Base-by-base conservation (phyloP, 2,329 filamentous ascomycete species). In the Zalaria obscura region DNA sequence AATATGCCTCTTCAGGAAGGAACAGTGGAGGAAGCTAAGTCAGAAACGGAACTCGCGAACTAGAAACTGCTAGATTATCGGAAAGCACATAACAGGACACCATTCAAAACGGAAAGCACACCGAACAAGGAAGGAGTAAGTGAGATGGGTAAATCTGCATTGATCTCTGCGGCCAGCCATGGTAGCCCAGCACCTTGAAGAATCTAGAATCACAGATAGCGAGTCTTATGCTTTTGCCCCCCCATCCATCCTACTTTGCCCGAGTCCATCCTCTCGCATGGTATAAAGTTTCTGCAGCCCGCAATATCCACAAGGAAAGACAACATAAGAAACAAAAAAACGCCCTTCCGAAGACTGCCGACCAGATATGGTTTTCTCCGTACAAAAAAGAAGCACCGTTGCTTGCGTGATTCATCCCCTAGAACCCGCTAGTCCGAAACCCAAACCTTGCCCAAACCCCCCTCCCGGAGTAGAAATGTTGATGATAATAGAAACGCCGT, bases 121-220 rank as follows among this genome's bases (percentile, higher is more conserved):
- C 18, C 18, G 18, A 18, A 18, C 18, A 18, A 18, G 18, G 18
- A 18, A 18, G 18, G 18, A 18, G 18, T 18, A 18, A 18, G 18
- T 18, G 18, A 18, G 18, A 18, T 48, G 45, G 45, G 47, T 48
- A 44, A 48, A 45, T 45, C 47, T 49, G 45, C 39, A 45, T 49
- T 47, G 18, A 31, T 26, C 33, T 27, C 39, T 35, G 37, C 29
- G 25, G 29, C 9, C 34, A 25, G n/a, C 8, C 18, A 18, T 18
- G 37, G 25, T 39, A 18, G 25, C 26, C 11, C 27, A 36, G n/a
- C 11, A 18, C 25, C 7, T 11, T 8, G 7, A 11, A 18, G n/a
- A 35, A 40, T n/a, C 25, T 26, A 25, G 36, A 25, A 40, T 36
- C n/a, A 40, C 39, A 32, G 31, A 32, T 35, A 18, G 25, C n/a